phyloP scores from a whole-genome alignment of 1,139 yeast species.

The Lodderomyces jiufengensis region DNA sequence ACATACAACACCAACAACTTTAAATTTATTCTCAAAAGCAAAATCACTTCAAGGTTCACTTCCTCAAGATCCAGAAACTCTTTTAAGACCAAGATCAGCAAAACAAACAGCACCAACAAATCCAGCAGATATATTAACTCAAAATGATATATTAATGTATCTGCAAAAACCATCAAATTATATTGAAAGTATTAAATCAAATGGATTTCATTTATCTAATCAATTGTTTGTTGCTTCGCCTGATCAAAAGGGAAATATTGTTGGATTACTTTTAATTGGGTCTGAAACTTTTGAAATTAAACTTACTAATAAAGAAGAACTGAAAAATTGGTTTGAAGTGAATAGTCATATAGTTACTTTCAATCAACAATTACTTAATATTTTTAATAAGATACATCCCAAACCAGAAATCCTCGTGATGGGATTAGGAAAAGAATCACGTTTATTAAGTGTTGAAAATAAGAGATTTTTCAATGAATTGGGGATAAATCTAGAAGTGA shows the following conservation, averaged over 20 bases:
- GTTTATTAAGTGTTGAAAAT: slow-evolving; percentile 53
- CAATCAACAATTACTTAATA: slow-evolving; percentile 34
- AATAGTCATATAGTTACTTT: slow-evolving; percentile 46
- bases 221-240: slow-evolving; percentile 44
- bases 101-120: slow-evolving; percentile 41
- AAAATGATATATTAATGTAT: slow-evolving; percentile 42
- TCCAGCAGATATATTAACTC: slow-evolving; percentile 45
- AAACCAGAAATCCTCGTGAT: slow-evolving; percentile 73
- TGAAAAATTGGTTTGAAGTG: background rate
- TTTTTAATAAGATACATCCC: slow-evolving; percentile 61
- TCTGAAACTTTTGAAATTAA: slow-evolving; percentile 63
- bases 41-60: slow-evolving; percentile 6
- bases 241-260: slow-evolving; percentile 37
- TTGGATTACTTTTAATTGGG: slow-evolving; percentile 58
- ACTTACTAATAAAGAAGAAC: slow-evolving; percentile 23
- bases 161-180: slow-evolving; percentile 44
- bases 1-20: slow-evolving; percentile 3
- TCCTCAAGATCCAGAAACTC: slow-evolving; percentile 5
- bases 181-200: slow-evolving; percentile 37
- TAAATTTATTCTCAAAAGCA: slow-evolving; percentile 14
- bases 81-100: slow-evolving; percentile 30
- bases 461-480: slow-evolving; percentile 45
- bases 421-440: slow-evolving; percentile 63
- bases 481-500: slow-evolving; percentile 68
- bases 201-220: slow-evolving; percentile 43